phyloP scores from a whole-genome alignment of 306 rosid genomes.

The Vigna mungo region DNA sequence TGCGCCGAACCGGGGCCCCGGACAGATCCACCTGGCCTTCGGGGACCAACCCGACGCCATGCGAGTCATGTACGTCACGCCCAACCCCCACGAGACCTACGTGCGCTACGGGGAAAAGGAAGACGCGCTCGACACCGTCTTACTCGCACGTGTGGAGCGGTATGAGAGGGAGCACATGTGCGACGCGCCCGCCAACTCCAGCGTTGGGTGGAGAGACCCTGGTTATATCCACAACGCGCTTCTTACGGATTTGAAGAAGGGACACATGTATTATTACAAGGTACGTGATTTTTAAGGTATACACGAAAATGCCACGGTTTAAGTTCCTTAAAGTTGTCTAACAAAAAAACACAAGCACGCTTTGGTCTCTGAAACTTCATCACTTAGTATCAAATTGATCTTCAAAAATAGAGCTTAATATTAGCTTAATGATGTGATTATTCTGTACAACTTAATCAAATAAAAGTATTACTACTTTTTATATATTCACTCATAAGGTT shows the following conservation, averaged over 20 bases:
- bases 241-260: constrained; percentile 67
- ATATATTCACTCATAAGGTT: no score
- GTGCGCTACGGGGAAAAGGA: constrained; percentile 65
- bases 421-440: no score
- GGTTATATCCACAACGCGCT: constrained; percentile 82
- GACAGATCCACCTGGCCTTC: constrained; percentile 81
- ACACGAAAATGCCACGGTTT: no score
- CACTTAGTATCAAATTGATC: no score
- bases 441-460: no score
- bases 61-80: constrained; percentile 82
- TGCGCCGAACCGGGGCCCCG: constrained; percentile 57
- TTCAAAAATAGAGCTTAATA: no score
- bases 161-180: constrained; percentile 88
- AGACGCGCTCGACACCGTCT: constrained; percentile 48
- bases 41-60: constrained; percentile 64
- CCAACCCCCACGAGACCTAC: constrained; percentile 48
- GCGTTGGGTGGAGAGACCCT: constrained; percentile 91
- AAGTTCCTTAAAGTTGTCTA: no score
- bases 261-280: constrained; percentile 73
- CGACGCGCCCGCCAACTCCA: constrained; percentile 76
- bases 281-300: constrained; percentile 34
- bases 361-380: no score
- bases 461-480: no score
- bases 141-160: constrained; percentile 61
- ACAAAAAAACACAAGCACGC: no score